Base-by-base conservation (phyloP, 371 early-diverging fungal species). In the Funneliformis caledonium region DNA sequence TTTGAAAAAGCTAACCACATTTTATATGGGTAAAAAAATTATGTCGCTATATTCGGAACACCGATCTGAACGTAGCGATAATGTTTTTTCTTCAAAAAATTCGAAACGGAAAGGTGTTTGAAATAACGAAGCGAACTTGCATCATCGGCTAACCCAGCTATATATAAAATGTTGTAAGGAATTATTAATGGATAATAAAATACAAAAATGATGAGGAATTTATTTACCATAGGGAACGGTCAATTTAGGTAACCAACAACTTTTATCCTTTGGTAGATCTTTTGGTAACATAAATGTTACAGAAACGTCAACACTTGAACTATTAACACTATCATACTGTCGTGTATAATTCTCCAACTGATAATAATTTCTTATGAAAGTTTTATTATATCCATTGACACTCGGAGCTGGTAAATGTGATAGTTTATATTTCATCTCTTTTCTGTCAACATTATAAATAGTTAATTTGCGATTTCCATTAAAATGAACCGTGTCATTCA, bases 381-480 rank as follows among this genome's bases (percentile, higher is more conserved):
- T 33, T 10, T 8, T 64, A 8, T 80, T 76, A 83, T 88, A 88
- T 1, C 86, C 87, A 82, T 87, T 85, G 0, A 87, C 85, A 26
- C 88, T 83, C 26, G 82, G 83, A 2, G 91, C 86, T 19, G 88
- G 83, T 4, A 83, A 48, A 81, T 89, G 88, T 2, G 83, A 72
- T 5, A 94, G 78, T 16, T 68, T 83, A 83, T 92, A 94, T 67
- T 90, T 88, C 70, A 85, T 85, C 3, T 82, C 80, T 72, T 85
- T 80, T 59, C 85, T 85, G 80, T 91, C 92, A 19, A 84, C 85
- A 84, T 95, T 94, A 45, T 83, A 87, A 78, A 94, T 83, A 0
- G 82, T 89, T 37, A 94, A 59, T 8, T 85, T 87, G 81, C 90
- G 88, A 5, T 42, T 19, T 10, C 31, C n/a, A 10, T 87, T 82